A percentile compares a stretch with the other conserved stretches of the same genome.
Evolutionary conservation across 495 filamentous ascomycete genomes (phyloP).

Genomic region (Tetracladium marchalianum): DNA sequence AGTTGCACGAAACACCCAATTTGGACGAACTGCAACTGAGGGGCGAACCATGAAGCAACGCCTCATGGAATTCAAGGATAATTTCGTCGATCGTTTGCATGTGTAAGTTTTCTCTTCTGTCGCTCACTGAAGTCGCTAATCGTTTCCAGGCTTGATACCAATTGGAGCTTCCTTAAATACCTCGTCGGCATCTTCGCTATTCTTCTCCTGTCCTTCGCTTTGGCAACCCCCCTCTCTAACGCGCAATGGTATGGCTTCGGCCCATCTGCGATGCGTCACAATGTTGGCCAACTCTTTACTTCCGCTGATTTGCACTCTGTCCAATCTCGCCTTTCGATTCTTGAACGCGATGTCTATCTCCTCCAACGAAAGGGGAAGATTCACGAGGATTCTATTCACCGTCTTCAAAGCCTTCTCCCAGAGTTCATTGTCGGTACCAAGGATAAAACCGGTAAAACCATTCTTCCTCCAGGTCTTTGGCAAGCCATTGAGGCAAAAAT

Average conservation of each 20-base stretch:
- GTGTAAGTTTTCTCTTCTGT: too few species aligned
- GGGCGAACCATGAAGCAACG: too few species aligned
- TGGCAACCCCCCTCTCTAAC: background rate
- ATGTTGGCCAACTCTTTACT: slow-evolving; percentile 17
- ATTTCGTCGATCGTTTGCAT: too few species aligned
- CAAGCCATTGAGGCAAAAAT: slow-evolving; percentile 31
- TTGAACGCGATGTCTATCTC: slow-evolving; percentile 21
- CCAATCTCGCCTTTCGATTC: slow-evolving; percentile 21
- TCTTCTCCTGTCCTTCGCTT: background rate
- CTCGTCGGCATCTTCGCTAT: background rate
- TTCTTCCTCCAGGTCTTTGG: slow-evolving; percentile 46
- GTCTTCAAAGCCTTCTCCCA: slow-evolving; percentile 27
- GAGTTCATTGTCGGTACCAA: slow-evolving; percentile 27
- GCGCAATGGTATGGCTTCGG: slow-evolving; percentile 10
- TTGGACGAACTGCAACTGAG: too few species aligned
- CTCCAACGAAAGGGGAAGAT: slow-evolving; percentile 11
- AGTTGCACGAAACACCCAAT: too few species aligned
- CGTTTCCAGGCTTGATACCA: too few species aligned
- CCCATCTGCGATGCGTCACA: slow-evolving; percentile 1
- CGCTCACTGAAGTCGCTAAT: too few species aligned
- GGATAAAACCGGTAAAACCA: slow-evolving; percentile 29
- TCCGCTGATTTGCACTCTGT: slow-evolving; percentile 20
- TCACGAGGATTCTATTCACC: slow-evolving; percentile 18
- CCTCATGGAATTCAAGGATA: too few species aligned
- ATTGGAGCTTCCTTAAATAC: background rate